phyloP scores from a whole-genome alignment of 345 rosid genomes.

The Mercurialis annua region DNA sequence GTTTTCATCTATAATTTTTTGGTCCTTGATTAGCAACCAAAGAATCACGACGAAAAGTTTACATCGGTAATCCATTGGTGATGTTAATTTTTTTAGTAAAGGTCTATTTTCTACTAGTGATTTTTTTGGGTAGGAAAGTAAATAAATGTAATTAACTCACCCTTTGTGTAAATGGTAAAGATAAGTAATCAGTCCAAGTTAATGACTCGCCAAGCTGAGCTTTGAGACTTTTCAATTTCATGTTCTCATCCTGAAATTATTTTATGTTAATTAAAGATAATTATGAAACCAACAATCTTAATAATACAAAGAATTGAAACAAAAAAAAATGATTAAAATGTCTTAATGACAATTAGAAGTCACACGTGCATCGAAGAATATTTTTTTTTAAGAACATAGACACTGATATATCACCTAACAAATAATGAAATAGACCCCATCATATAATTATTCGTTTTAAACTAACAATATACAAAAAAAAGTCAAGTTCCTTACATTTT shows the following conservation, averaged over 20 bases:
- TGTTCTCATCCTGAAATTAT: conserved; percentile 67
- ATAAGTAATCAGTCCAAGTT: conserved; percentile 78
- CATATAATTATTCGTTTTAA: too few species aligned
- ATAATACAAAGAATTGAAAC: neutral
- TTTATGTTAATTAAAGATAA: neutral
- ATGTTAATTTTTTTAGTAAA: too few species aligned
- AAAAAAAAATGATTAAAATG: neutral
- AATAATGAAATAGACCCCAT: conserved; percentile 4
- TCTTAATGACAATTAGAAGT: conserved; percentile 9
- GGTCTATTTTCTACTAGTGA: too few species aligned
- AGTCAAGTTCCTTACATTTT: too few species aligned
- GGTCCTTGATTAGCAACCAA: too few species aligned
- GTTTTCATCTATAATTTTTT: too few species aligned
- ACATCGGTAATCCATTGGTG: too few species aligned
- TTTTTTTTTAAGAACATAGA: too few species aligned
- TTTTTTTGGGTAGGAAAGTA: neutral
- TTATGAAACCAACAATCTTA: neutral
- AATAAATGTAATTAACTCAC: conserved; percentile 33
- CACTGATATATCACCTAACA: conserved; percentile 11
- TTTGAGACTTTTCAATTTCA: conserved; percentile 64
- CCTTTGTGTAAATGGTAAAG: conserved; percentile 75
- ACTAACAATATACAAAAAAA: too few species aligned
- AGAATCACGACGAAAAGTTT: too few species aligned
- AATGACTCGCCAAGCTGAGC: conserved; percentile 56
- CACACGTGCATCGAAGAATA: conserved; percentile 17